Conservation (phyloP, 176 grass and related monocot genomes). For the Cocos nucifera region DNA sequence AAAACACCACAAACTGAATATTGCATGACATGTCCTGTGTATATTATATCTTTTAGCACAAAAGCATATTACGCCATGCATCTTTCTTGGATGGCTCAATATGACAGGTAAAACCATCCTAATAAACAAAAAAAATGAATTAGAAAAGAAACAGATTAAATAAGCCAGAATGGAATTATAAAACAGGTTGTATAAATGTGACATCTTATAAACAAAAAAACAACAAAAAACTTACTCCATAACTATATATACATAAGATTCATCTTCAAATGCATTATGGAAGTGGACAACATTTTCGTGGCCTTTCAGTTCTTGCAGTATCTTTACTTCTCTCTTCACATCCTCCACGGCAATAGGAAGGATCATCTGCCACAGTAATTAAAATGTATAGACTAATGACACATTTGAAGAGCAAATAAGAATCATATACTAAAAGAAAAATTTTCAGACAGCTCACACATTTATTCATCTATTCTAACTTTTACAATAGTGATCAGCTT, state of each 20-base stretch:
- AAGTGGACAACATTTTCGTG: constrained; percentile 92
- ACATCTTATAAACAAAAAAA: too few relatives aligned
- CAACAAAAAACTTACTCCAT: constrained; percentile 70
- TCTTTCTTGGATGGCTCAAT: too few relatives aligned
- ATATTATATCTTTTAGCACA: too few relatives aligned
- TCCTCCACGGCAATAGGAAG: constrained; percentile 66
- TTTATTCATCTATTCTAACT: too few relatives aligned
- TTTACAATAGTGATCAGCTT: too few relatives aligned
- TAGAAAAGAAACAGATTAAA: too few relatives aligned
- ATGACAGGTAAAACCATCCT: not conserved
- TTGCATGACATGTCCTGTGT: too few relatives aligned
- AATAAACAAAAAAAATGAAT: not conserved
- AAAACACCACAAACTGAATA: too few relatives aligned
- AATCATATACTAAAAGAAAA: not conserved
- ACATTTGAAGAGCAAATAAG: not conserved
- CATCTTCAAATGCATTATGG: constrained; percentile 74
- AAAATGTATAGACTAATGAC: not conserved
- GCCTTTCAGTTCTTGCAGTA: constrained; percentile 66
- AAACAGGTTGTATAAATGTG: too few relatives aligned
- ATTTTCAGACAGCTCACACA: not conserved
- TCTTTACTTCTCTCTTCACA: constrained; percentile 89
- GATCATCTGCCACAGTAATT: constrained; percentile 48
- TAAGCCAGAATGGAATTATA: too few relatives aligned
- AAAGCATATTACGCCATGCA: too few relatives aligned
- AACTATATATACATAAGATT: constrained; percentile 84